Evolutionary conservation across 208 protist species (phyloP), one percentile per base, ranked within the genome.

Genomic region (Acanthamoeba polyphaga): DNA sequence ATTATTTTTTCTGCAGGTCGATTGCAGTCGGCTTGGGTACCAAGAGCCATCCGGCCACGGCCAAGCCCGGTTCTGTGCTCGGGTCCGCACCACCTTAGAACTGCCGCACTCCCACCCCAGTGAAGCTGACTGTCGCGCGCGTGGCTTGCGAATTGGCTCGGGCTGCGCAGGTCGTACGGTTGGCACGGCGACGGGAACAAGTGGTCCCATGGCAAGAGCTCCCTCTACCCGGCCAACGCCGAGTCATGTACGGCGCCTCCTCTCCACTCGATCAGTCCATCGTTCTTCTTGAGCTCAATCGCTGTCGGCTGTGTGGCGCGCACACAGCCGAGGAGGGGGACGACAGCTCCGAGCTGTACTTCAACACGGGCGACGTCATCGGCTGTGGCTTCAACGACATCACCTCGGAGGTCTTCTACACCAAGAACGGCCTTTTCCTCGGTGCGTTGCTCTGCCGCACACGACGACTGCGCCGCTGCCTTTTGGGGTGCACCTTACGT

Each of bases 141-240:
- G 0, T 15, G 1, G 58, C 3, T 15, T 24, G 22, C 58, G 22
- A 24, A 62, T 15, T 68, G 15, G 62, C 24, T 68, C 32, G 60
- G 12, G 22, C 62, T 15, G 24, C 62, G 9, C 53, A 92, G 87
- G 22, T 92, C 87, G 7, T 92, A 92, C 51, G 87, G 87, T 3
- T 92, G 87, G 87, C 64, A 74, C 38, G 87, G 87, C 64, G 87
- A 92, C 49, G 87, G 87, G 6, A 92, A 92, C 38, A 92, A 74
- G 43, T 92, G 64, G 62, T 60, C 55, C 32, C 0, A 92, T 19
- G 87, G 87, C 19, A 92, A 27, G 53, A 51, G 62, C 53, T 88
- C 80, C 3, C 53, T 88, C 29, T 88, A 29, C 51, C 80, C 51
- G 15, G 6, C 24, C 15, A 34, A 88, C 6, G 62, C 17, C 6